Evolutionary conservation across 768 basidiomycete genomes (phyloP), one percentile per base, ranked within the genome.

Genomic region (Mycena haematopus): DNA sequence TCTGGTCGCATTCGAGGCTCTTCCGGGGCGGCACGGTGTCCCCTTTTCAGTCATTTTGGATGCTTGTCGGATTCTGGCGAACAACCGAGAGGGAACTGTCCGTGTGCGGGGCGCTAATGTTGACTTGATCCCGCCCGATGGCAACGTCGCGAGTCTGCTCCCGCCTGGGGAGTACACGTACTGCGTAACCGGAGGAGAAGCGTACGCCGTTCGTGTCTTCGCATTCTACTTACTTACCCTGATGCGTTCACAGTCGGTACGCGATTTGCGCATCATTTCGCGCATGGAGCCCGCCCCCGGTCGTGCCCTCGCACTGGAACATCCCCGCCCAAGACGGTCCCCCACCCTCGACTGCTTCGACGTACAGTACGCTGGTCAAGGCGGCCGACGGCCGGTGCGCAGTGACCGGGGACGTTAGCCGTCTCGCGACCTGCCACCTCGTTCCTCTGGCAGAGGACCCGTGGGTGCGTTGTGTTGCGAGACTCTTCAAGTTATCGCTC

Each of bases 121-220:
- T 19, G 42, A 45, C 19, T 15, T 58, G 22, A 2, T 6, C 9
- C 6, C 40, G 13, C 25, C 52, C 19, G 21, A 13, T 21, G 25
- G 17, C 31, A 22, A 22, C 13, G n/a, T n/a, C n/a, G 0, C 1
- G 21, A 17, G 10, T 25, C 24, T 58, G 15, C 56, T 63, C 2
- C n/a, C 6, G 17, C 56, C 62, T 15, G 62, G 62, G 11, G 0
- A 6, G 15, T 63, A 63, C 52, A 42, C 33, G 19, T 63, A 63
- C 45, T 33, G 36, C 29, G 29, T 46, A 10, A 9, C 27, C 6
- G 29, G 42, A 35, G 56, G 45, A 40, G 11, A 24, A 24, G 46
- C 9, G 54, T 56, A 25, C 36, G 54, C 47, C 47, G 27, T 62
- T 35, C 42, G 27, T 29, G 29, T 56, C 36, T 33, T 51, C 35